Percentiles rank a stretch among this genome's conserved stretches.
Conservation (phyloP, 2,329 filamentous ascomycete species). For the Fusarium xyrophilum region DNA sequence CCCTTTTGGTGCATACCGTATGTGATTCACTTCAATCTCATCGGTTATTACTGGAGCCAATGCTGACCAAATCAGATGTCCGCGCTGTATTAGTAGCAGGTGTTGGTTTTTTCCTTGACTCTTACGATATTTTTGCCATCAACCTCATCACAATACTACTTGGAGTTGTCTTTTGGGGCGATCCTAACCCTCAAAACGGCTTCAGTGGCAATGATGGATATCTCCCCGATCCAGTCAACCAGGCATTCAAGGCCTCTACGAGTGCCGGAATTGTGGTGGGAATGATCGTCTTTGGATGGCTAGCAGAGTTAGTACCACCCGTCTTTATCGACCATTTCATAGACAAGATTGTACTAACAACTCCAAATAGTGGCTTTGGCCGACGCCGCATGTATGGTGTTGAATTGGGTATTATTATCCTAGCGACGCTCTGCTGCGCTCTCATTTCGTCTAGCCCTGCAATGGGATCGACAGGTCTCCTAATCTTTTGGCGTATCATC, state of each 20-base stretch:
- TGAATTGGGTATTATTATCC: slow-evolving; percentile 75
- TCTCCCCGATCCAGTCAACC: slow-evolving; percentile 70
- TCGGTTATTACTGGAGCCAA: neutral
- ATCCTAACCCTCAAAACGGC: slow-evolving; percentile 50
- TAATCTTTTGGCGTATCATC: slow-evolving; percentile 79
- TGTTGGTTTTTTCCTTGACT: slow-evolving; percentile 84
- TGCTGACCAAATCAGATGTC: slow-evolving; percentile 56
- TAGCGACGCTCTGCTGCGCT: slow-evolving; percentile 72
- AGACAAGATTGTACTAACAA: slow-evolving; percentile 21
- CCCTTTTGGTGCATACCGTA: slow-evolving; percentile 74
- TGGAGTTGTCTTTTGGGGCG: slow-evolving; percentile 78
- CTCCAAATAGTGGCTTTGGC: slow-evolving; percentile 61
- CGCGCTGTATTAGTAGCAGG: slow-evolving; percentile 78
- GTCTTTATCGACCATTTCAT: neutral
- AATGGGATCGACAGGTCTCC: slow-evolving; percentile 64
- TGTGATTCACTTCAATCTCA: slow-evolving; percentile 25
- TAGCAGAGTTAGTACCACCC: slow-evolving; percentile 65
- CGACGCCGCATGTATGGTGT: slow-evolving; percentile 84
- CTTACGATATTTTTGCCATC: slow-evolving; percentile 83
- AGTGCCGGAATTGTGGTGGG: slow-evolving; percentile 80
- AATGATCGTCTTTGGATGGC: slow-evolving; percentile 77
- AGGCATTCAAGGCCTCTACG: slow-evolving; percentile 81
- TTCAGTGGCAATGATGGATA: slow-evolving; percentile 61
- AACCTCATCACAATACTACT: slow-evolving; percentile 75
- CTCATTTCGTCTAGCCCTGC: slow-evolving; percentile 67